phyloP scores from a whole-genome alignment of 192 early-diverging fungal genomes.

The Paraglomus brasilianum region DNA sequence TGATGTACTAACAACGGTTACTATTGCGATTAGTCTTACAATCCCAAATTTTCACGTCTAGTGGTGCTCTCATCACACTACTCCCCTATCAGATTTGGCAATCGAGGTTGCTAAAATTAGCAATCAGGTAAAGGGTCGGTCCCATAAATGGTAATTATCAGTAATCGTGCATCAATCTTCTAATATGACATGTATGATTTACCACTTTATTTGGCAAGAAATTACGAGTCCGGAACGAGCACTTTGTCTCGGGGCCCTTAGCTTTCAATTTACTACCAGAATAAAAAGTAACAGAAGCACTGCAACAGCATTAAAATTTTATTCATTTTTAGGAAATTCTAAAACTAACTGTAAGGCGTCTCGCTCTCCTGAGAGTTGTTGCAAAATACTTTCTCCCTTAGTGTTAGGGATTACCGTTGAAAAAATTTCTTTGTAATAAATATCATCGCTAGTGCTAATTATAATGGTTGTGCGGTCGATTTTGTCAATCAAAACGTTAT shows the following conservation, averaged over 20 bases:
- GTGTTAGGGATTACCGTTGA: slow-evolving; percentile 8
- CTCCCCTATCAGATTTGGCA: no score
- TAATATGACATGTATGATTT: no score
- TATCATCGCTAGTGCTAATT: slow-evolving; percentile 20
- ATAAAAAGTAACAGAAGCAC: slow-evolving; percentile 1
- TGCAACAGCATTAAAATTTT: slow-evolving; percentile 10
- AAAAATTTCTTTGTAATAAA: slow-evolving; percentile 21
- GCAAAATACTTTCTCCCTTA: slow-evolving; percentile 12
- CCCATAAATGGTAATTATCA: no score
- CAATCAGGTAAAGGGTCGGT: no score
- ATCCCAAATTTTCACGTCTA: no score
- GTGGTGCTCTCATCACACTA: no score
- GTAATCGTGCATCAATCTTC: no score
- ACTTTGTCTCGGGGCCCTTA: slow-evolving; percentile 4
- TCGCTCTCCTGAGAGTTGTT: slow-evolving; percentile 1
- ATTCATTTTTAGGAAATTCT: slow-evolving; percentile 19
- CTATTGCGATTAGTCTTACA: no score
- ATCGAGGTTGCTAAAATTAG: no score
- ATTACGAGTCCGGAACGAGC: slow-evolving; percentile 15
- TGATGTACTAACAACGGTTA: no score
- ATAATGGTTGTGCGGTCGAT: neutral
- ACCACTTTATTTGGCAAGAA: no score
- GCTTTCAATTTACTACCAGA: slow-evolving; percentile 20
- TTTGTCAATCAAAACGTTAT: slow-evolving; percentile 4
- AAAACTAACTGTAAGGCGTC: slow-evolving; percentile 24